Evolutionary conservation across 257 asterid genomes (phyloP).

Genomic region (Striga asiatica): DNA sequence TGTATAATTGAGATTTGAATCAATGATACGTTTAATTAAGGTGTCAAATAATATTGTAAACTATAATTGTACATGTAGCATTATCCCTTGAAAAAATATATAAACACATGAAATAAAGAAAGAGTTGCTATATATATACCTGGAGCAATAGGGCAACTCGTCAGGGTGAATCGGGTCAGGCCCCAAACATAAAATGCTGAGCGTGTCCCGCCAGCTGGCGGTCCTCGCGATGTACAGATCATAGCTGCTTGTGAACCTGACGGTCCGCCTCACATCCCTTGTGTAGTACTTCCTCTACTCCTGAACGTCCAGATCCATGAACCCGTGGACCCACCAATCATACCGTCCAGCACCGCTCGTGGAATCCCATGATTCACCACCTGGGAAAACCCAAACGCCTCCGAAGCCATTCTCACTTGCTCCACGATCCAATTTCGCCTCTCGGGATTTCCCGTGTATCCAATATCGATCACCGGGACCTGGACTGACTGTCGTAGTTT

Average conservation of each 20-base stretch:
- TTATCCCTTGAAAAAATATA: too few relatives aligned
- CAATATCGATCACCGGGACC: slow-evolving; percentile 17
- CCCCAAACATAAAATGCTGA: slow-evolving; percentile 21
- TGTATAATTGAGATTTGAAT: too few relatives aligned
- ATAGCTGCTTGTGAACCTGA: slow-evolving; percentile 26
- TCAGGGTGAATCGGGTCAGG: slow-evolving; percentile 4
- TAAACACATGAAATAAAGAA: too few relatives aligned
- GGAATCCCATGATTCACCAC: slow-evolving; percentile 40
- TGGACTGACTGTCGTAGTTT: neutral
- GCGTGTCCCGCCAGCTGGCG: slow-evolving; percentile 55
- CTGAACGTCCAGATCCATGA: slow-evolving; percentile 26
- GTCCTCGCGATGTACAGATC: slow-evolving; percentile 29
- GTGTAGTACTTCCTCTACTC: slow-evolving; percentile 39
- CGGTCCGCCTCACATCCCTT: slow-evolving; percentile 20
- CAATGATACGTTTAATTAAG: too few relatives aligned
- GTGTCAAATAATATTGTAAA: too few relatives aligned
- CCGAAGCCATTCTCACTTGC: slow-evolving; percentile 24
- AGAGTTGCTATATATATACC: too few relatives aligned
- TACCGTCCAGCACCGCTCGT: slow-evolving; percentile 15
- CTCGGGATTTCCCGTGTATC: slow-evolving; percentile 1
- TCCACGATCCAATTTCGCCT: slow-evolving; percentile 16
- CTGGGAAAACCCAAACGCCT: slow-evolving; percentile 44
- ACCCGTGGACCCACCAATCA: slow-evolving; percentile 20
- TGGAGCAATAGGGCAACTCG: slow-evolving; percentile 42
- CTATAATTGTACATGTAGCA: too few relatives aligned